These are phyloP conservation scores for Annulohypoxylon nitens DNA, from an alignment of 495 filamentous ascomycete genomes.

Conservation along the genomic window DNA sequence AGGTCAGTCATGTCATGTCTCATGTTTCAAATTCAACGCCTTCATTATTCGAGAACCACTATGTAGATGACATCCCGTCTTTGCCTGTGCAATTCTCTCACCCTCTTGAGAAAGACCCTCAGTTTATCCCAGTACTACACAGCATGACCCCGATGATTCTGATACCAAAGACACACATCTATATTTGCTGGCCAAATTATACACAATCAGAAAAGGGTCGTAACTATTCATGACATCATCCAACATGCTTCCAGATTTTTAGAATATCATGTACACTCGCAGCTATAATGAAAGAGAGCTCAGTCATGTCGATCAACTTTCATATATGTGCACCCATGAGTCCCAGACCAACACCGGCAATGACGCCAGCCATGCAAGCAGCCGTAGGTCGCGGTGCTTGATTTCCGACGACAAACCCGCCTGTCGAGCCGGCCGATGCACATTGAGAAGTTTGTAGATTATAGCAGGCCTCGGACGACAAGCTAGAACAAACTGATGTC, in stretches of 20 bases:
- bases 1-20: not conserved
- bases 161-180: constrained; percentile 18
- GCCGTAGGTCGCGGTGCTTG: constrained; percentile 43
- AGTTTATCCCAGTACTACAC: constrained; percentile 27
- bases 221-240: constrained; percentile 47
- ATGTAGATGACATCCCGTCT: constrained; percentile 24
- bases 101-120: constrained; percentile 11
- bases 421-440: constrained; percentile 51
- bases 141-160: constrained; percentile 14
- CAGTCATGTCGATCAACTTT: constrained; percentile 4
- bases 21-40: not conserved
- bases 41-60: constrained; percentile 9
- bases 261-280: not conserved
- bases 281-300: not conserved
- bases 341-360: constrained; percentile 48
- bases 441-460: constrained; percentile 69
- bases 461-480: constrained; percentile 71
- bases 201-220: constrained; percentile 33
- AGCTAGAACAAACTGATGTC: constrained; percentile 73
- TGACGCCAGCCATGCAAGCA: constrained; percentile 45
- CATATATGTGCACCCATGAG: constrained; percentile 45
- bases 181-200: constrained; percentile 34
- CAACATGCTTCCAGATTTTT: constrained; percentile 6
- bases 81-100: not conserved
- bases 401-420: constrained; percentile 45